Evolutionary conservation across 2,329 filamentous ascomycete species (phyloP).

Genomic region (Mycosphaerella arachidis): DNA sequence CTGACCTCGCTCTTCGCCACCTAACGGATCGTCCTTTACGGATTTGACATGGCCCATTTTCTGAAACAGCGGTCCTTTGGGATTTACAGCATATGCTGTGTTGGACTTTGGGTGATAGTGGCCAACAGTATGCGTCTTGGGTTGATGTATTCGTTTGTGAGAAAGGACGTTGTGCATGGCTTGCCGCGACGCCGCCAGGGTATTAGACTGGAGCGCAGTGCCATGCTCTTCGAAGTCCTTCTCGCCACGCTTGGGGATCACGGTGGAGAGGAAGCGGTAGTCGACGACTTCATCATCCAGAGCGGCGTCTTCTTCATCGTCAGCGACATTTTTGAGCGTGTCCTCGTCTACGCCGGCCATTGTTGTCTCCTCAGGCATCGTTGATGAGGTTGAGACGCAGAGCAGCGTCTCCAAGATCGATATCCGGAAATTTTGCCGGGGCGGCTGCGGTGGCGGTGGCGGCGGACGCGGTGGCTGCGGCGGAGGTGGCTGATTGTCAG

Average conservation of each 20-base stretch:
- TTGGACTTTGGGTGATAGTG: slow-evolving; percentile 66
- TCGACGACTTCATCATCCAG: slow-evolving; percentile 79
- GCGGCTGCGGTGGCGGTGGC: background rate
- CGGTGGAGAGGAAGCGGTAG: slow-evolving; percentile 67
- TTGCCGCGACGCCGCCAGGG: slow-evolving; percentile 73
- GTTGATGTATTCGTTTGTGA: slow-evolving; percentile 69
- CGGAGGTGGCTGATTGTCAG: no score
- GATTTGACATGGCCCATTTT: slow-evolving; percentile 66
- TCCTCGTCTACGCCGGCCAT: slow-evolving; percentile 39
- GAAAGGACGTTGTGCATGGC: slow-evolving; percentile 87
- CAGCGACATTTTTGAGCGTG: slow-evolving; percentile 35
- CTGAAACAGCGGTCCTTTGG: slow-evolving; percentile 67
- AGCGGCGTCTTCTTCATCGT: slow-evolving; percentile 71
- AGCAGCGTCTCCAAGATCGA: no score
- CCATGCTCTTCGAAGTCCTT: slow-evolving; percentile 97
- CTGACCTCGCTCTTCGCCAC: slow-evolving; percentile 27
- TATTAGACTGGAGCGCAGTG: slow-evolving; percentile 71
- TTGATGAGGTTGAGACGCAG: background rate
- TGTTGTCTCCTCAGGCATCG: background rate
- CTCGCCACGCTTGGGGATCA: slow-evolving; percentile 82
- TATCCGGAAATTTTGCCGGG: background rate
- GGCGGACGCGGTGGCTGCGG: no score
- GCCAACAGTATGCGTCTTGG: slow-evolving; percentile 61
- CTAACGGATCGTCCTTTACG: slow-evolving; percentile 47
- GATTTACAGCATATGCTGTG: slow-evolving; percentile 61